These are phyloP conservation scores for Macrophomina tecta DNA, from an alignment of 2,329 filamentous ascomycete genomes.

Conservation along the genomic window DNA sequence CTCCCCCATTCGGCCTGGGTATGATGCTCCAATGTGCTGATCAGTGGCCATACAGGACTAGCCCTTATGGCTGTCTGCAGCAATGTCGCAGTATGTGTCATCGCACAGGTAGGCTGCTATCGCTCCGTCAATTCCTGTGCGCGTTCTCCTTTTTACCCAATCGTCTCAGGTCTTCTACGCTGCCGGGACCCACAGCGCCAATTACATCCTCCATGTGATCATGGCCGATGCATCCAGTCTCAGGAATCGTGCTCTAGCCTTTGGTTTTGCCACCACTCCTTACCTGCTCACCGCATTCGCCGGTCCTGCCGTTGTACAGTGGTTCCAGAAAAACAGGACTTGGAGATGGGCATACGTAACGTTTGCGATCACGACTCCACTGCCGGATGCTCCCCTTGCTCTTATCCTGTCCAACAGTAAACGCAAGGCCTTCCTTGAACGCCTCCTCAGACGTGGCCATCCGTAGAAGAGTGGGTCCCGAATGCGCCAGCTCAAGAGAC, in stretches of 20 bases:
- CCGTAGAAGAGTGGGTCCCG: conserved; percentile 56
- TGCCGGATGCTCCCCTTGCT: conserved; percentile 54
- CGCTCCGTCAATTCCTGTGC: too few relatives aligned
- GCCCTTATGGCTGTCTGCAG: conserved; percentile 58
- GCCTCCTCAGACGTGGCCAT: conserved; percentile 52
- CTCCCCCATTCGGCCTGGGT: conserved; percentile 58
- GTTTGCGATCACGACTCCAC: conserved; percentile 69
- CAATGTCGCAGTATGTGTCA: conserved; percentile 66
- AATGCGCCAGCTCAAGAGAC: conserved; percentile 51
- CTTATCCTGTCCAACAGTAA: background rate
- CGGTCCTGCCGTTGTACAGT: conserved; percentile 62
- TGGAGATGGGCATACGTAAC: conserved; percentile 74
- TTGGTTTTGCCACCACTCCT: conserved; percentile 67
- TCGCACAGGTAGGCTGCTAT: conserved; percentile 46
- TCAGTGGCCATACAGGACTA: too few relatives aligned
- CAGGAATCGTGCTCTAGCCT: conserved; percentile 68
- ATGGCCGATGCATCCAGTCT: conserved; percentile 72
- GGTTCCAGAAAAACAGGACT: conserved; percentile 58
- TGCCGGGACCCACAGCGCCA: conserved; percentile 55
- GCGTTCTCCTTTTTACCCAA: background rate
- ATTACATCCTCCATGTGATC: conserved; percentile 69
- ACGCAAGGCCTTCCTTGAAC: conserved; percentile 47
- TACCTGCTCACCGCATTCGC: conserved; percentile 71
- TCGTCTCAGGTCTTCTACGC: conserved; percentile 66
- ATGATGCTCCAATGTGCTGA: too few relatives aligned